Base-by-base conservation (phyloP, 306 rosid genomes). In the Casuarina glauca region DNA sequence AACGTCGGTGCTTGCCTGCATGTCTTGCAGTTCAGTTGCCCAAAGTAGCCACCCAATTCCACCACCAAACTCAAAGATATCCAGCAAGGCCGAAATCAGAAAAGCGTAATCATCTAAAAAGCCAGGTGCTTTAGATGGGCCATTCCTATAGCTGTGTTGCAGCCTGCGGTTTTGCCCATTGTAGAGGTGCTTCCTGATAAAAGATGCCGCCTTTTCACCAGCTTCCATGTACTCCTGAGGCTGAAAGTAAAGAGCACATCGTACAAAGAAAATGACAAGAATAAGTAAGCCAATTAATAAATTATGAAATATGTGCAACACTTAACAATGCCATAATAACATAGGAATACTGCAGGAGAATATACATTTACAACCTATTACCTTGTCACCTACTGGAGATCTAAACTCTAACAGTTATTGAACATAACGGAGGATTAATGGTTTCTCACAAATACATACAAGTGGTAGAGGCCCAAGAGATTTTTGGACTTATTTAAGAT, bases 21-120 rank as follows among this genome's bases (percentile, higher is more conserved):
- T 89, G 60, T 85, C 90, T 81, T 95, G 98, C 84, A 95, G 85
- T 53, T 92, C 91, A 49, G 79, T 86, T 82, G 98, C 97, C 98
- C 98, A 92, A 61, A 70, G 78, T 78, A 92, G 87, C 97, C 98
- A 92, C 77, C 74, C 80, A 69, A 82, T 83, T 70, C 79, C 89
- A 53, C 98, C 93, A 38, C 98, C 98, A 74, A 82, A 86, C 82
- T 95, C 97, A 3, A 86, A 95, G 72, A 95, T 92, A 83, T 95
- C 98, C 69, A 92, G 87, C 82, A 95, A 85, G n/a, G 93, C 95
- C 42, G 90, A 79, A 71, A 95, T 91, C 71, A 95, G 82, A 81
- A 95, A 95, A 53, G 97, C 97, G 78, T 95, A 92, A 79, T 92
- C 97, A 79, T 95, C 98, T 76, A 91, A 69, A 90, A 95, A 95